Conservation (phyloP, 2,329 filamentous ascomycete genomes). For the Monosporascus sp. region DNA sequence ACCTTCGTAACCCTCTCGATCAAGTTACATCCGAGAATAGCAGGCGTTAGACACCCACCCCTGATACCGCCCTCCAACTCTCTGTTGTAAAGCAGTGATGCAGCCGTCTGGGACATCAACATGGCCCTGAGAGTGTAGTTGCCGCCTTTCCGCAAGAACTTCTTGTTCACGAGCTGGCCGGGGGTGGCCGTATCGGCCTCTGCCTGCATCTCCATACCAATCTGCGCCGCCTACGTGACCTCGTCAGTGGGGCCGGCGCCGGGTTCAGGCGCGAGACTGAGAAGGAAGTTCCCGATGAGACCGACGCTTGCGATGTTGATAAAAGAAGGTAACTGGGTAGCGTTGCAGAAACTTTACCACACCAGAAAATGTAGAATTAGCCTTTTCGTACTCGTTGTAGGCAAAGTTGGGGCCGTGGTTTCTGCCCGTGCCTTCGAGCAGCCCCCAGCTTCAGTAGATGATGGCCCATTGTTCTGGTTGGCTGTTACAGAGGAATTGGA, state of each 20-base stretch:
- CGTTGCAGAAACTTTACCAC: conserved; percentile 3
- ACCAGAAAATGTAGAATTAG: conserved; percentile 5
- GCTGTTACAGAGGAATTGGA: conserved; percentile 6
- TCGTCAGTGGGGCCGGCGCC: conserved; percentile 16
- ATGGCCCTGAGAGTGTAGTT: conserved; percentile 14
- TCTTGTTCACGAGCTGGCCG: conserved; percentile 6
- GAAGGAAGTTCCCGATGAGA: neutral
- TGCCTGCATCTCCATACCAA: conserved; percentile 13
- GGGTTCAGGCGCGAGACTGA: conserved; percentile 6
- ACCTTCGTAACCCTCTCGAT: neutral
- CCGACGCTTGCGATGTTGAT: neutral
- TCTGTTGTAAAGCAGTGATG: conserved; percentile 14
- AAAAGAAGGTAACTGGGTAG: neutral
- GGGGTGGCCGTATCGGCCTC: conserved; percentile 7
- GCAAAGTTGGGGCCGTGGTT: conserved; percentile 13
- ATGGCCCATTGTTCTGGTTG: conserved; percentile 11
- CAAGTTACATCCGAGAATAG: neutral
- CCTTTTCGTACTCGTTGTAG: conserved; percentile 15
- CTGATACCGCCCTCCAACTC: neutral
- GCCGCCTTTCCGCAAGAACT: conserved; percentile 12
- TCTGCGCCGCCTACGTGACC: conserved; percentile 1
- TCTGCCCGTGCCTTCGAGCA: conserved; percentile 7
- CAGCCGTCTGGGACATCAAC: conserved; percentile 14
- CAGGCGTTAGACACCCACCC: neutral
- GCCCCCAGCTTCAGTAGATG: conserved; percentile 18